Conservation (phyloP, 768 basidiomycete genomes). For the Chiua virens region DNA sequence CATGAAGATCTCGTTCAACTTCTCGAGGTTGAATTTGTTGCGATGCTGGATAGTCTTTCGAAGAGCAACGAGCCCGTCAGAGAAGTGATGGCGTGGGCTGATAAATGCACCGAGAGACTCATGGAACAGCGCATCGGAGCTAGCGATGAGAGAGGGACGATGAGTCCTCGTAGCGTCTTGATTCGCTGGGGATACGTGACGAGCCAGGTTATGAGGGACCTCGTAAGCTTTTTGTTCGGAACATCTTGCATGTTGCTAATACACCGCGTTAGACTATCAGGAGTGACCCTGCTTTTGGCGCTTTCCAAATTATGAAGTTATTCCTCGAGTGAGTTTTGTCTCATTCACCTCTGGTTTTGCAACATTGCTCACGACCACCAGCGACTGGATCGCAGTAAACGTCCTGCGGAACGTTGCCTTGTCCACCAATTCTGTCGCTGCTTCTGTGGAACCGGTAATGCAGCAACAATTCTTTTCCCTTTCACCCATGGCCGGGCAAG, state of each 20-base stretch:
- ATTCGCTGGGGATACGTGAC: conserved; percentile 94
- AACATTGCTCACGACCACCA: conserved; percentile 33
- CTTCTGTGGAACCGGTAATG: conserved; percentile 89
- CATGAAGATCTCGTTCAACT: conserved; percentile 87
- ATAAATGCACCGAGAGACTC: conserved; percentile 82
- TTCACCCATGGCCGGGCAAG: conserved; percentile 89
- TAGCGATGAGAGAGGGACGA: conserved; percentile 70
- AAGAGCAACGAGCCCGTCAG: conserved; percentile 80
- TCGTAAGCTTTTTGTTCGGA: conserved; percentile 49
- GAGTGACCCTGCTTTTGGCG: conserved; percentile 89
- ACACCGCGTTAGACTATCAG: conserved; percentile 69
- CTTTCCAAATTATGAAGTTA: conserved; percentile 88
- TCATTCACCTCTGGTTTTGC: not conserved
- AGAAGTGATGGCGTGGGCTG: conserved; percentile 89
- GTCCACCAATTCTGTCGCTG: conserved; percentile 88
- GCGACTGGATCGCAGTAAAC: conserved; percentile 91
- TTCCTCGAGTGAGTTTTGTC: conserved; percentile 74
- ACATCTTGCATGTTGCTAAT: not conserved
- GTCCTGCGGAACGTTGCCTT: conserved; percentile 84
- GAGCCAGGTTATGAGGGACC: conserved; percentile 88
- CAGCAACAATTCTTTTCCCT: conserved; percentile 86
- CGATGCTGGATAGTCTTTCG: conserved; percentile 66
- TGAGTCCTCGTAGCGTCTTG: conserved; percentile 85
- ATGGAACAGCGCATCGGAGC: conserved; percentile 68
- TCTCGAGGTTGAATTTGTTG: conserved; percentile 80